Base-by-base conservation (phyloP, 371 early-diverging fungal genomes). In the Sporodiniella umbellata region DNA sequence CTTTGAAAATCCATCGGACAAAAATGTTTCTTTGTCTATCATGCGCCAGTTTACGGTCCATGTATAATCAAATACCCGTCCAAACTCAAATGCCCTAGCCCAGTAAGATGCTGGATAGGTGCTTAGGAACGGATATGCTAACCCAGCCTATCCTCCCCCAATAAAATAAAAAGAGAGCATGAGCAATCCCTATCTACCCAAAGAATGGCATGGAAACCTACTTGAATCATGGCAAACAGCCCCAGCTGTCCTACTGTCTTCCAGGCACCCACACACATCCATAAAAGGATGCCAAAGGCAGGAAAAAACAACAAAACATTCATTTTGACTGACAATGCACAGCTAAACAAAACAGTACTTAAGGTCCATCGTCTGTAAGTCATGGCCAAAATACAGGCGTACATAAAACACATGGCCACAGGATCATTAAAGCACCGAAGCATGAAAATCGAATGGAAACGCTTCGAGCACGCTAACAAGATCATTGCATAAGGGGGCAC, bases 31-130 rank as follows among this genome's bases (percentile, higher is more conserved):
- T 51, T 81, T 81, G 25, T 74, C 70, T 8, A 95, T 39, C 67
- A 95, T 87, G 39, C 88, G 78, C 97, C 97, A 96, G 52, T 96
- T 96, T 8, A 95, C 95, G 0, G 97, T 94, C 95, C 95, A 95
- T 23, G 81, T 75, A 69, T 85, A 94, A 49, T 82, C 64, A 62
- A 96, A 96, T 19, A 80, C 81, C 8, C 97, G 81, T 0, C 76
- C 61, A 62, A 94, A 91, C 48, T 96, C 94, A 65, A 95, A 96
- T 1, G 97, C 88, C 5, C 84, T 72, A 2, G 64, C 45, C 14
- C 94, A 21, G 64, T 96, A 96, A 11, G 82, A 78, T 15, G 39
- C 42, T 0, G 90, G 80, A 56, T 76, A 62, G 11, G 58, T 47
- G 6, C 53, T n/a, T 17, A 91, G 60, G 56, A 94, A 93, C 10